Base-by-base conservation (phyloP, 129 eudicot species). In the Escallonia rubra region DNA sequence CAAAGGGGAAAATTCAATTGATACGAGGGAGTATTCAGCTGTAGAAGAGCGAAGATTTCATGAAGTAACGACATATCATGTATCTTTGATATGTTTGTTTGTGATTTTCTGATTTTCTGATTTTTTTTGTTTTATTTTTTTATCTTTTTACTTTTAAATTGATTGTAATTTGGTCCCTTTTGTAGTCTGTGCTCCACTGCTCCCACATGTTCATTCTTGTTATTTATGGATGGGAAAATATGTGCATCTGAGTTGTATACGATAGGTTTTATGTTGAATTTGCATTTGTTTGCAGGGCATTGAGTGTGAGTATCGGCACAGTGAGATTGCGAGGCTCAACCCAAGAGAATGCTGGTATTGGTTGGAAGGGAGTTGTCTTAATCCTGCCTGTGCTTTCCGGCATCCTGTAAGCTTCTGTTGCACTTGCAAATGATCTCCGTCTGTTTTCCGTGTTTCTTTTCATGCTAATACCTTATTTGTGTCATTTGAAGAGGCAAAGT, bases 341-440 rank as follows among this genome's bases (percentile, higher is more conserved):
- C 96, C 96, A 38, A 82, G 88, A 73, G 91, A 88, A 66, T 88
- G 96, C 76, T 79, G 88, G 86, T 88, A 77, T 72, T 88, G 91
- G 96, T 62, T 88, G 58, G 74, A 74, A 43, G 86, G 85, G 39
- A 75, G 77, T 56, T 88, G 96, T 73, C 77, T 69, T 42, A 82
- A 88, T 76, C 84, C 78, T 0, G 61, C 74, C 10, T 88, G 91
- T 64, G 79, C 82, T 59, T 88, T 85, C 70, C 83, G 96, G 5
- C 96, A 88, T 80, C 91, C 96, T 75, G 96, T 88, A 78, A 88
- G 87, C 50, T 68, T 41, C 48, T 59, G 11, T 64, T 77, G 40
- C 9, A 10, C 9, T 49, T 45, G 44, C 12, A 6, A 0, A 23
- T 34, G 63, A 23, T 23, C 34, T 23, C 34, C 34, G 34, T 23